phyloP scores from a whole-genome alignment of 768 basidiomycete species.

The Gelatoporia subvermispora region DNA sequence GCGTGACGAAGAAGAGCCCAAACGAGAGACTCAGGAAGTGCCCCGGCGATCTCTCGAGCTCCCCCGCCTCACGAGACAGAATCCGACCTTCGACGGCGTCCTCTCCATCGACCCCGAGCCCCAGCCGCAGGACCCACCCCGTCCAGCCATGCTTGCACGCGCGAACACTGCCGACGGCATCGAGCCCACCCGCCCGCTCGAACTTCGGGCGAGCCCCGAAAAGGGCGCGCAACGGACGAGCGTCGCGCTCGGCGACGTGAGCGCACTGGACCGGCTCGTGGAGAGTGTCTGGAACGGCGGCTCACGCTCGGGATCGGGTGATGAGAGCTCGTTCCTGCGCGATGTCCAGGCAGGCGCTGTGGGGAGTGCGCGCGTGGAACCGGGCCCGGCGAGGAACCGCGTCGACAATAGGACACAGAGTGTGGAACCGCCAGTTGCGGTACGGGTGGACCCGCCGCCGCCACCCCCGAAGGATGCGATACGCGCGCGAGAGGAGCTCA shows the following conservation, averaged over 20 bases:
- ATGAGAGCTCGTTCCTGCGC: too few relatives aligned
- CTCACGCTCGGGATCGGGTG: background rate
- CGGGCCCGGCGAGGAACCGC: too few relatives aligned
- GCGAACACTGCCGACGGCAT: conserved; percentile 18
- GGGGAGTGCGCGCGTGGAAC: too few relatives aligned
- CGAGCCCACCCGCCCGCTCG: conserved; percentile 13
- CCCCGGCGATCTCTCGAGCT: background rate
- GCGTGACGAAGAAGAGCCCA: background rate
- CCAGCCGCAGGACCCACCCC: conserved; percentile 28
- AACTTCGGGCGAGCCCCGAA: conserved; percentile 7
- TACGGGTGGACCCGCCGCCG: conserved; percentile 37
- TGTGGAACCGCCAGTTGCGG: conserved; percentile 29
- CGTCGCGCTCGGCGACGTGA: conserved; percentile 31
- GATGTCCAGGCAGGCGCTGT: too few relatives aligned
- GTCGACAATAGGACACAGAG: too few relatives aligned
- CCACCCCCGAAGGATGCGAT: conserved; percentile 65
- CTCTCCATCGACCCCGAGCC: conserved; percentile 29
- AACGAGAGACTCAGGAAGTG: background rate
- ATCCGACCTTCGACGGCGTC: conserved; percentile 28
- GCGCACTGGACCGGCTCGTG: conserved; percentile 38
- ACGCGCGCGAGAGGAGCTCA: conserved; percentile 57
- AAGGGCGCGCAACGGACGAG: conserved; percentile 4
- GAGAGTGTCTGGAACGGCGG: conserved; percentile 26
- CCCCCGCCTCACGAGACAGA: conserved; percentile 14
- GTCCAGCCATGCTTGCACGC: conserved; percentile 21